Percentiles rank a stretch among this genome's conserved stretches.
These are phyloP conservation scores for Penicillium waksmanii DNA, from an alignment of 495 filamentous ascomycete species.

Conservation along the genomic window DNA sequence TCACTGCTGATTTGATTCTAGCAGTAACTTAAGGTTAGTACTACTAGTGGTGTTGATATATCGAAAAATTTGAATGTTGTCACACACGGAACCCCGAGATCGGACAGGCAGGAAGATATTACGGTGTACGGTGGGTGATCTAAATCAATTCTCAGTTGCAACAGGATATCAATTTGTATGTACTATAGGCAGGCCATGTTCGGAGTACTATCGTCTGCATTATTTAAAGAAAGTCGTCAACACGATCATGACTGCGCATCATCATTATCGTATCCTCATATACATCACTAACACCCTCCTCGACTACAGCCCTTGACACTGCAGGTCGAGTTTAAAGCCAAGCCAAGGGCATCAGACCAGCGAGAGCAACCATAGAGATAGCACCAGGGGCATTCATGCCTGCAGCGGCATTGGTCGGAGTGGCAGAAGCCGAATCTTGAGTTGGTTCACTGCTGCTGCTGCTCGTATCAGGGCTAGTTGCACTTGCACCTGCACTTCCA, in stretches of 20 bases:
- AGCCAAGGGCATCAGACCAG: conserved; percentile 32
- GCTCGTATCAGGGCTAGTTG: not conserved
- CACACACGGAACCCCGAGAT: too few species aligned
- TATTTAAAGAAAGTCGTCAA: conserved; percentile 14
- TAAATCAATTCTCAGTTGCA: not conserved
- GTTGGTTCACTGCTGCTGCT: conserved; percentile 6
- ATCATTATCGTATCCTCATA: conserved; percentile 10
- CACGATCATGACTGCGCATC: conserved; percentile 6
- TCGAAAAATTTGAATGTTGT: too few species aligned
- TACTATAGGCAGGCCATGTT: not conserved
- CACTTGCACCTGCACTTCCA: conserved; percentile 8
- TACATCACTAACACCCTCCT: not conserved
- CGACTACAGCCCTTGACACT: not conserved
- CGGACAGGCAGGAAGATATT: too few species aligned
- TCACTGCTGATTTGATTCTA: too few species aligned
- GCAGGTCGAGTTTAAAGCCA: conserved; percentile 24
- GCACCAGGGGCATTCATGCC: conserved; percentile 19
- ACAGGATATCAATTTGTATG: not conserved
- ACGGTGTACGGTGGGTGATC: too few species aligned
- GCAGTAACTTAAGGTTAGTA: too few species aligned
- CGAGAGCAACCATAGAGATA: conserved; percentile 24
- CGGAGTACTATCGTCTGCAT: not conserved
- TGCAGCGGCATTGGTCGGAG: conserved; percentile 25
- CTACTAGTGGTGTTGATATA: too few species aligned
- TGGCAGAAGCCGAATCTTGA: conserved; percentile 15